Conservation (phyloP, 768 basidiomycete genomes). For the Suillus lakei region DNA sequence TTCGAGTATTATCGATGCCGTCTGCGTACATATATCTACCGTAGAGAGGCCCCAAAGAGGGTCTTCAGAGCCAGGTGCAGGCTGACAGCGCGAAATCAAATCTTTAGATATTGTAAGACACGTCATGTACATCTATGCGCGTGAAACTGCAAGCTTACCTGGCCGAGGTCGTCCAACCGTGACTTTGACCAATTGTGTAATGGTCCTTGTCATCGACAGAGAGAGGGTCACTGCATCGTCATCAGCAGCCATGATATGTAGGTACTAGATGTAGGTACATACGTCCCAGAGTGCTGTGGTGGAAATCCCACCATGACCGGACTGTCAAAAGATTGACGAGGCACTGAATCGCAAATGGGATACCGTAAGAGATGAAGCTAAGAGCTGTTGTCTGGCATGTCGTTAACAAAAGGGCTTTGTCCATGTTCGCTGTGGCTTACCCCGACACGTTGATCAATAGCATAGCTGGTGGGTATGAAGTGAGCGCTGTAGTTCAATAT, state of each 20-base stretch:
- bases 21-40: conserved; percentile 77
- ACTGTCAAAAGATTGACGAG: conserved; percentile 72
- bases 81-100: conserved; percentile 57
- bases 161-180: conserved; percentile 90
- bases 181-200: conserved; percentile 85
- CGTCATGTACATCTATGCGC: not conserved
- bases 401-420: conserved; percentile 3
- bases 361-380: conserved; percentile 46
- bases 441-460: conserved; percentile 69
- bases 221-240: conserved; percentile 61
- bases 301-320: conserved; percentile 87
- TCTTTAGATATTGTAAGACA: conserved; percentile 17
- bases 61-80: conserved; percentile 64
- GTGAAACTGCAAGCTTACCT: conserved; percentile 44
- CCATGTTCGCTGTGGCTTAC: conserved; percentile 38
- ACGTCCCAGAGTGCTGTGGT: conserved; percentile 57
- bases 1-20: conserved; percentile 55
- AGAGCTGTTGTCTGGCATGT: conserved; percentile 40
- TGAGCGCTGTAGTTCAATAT: not conserved
- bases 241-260: not conserved
- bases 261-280: not conserved
- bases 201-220: conserved; percentile 71
- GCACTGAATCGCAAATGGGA: conserved; percentile 72
- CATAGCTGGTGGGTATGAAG: conserved; percentile 46
- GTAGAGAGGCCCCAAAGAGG: conserved; percentile 73